Conservation (phyloP, 768 basidiomycete species). For the Boletus rex-veris region DNA sequence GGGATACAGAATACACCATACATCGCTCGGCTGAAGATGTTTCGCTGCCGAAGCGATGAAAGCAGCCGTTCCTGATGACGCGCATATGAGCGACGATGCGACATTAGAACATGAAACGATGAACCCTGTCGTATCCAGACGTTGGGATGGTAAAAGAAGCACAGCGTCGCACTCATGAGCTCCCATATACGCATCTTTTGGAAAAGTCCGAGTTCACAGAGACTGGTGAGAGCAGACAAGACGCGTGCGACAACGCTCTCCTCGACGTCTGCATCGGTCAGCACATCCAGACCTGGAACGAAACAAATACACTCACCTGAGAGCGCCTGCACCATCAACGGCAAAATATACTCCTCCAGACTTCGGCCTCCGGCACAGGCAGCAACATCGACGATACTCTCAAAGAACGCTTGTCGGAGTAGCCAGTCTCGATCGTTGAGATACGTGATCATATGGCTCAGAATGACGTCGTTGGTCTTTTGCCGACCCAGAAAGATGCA, state of each 20-base stretch:
- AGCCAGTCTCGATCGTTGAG: slow-evolving; percentile 92
- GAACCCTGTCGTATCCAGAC: slow-evolving; percentile 93
- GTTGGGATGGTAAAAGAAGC: slow-evolving; percentile 94
- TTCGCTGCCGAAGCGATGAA: slow-evolving; percentile 86
- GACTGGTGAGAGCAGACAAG: slow-evolving; percentile 77
- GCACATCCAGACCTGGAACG: not conserved
- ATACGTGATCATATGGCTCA: slow-evolving; percentile 85
- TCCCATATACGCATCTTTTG: slow-evolving; percentile 98
- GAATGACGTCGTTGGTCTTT: slow-evolving; percentile 89
- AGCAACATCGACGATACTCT: slow-evolving; percentile 93
- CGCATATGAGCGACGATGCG: not conserved
- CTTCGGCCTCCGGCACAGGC: slow-evolving; percentile 89
- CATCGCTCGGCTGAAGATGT: slow-evolving; percentile 80
- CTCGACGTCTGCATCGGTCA: slow-evolving; percentile 72
- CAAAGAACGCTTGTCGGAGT: slow-evolving; percentile 88
- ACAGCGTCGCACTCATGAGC: slow-evolving; percentile 80
- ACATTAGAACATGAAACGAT: slow-evolving; percentile 2
- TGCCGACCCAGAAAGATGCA: slow-evolving; percentile 93
- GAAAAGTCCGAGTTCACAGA: slow-evolving; percentile 87
- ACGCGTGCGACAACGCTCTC: slow-evolving; percentile 93
- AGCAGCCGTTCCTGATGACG: slow-evolving; percentile 65
- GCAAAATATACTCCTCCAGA: slow-evolving; percentile 95
- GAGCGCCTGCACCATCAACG: slow-evolving; percentile 91
- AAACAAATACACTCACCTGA: slow-evolving; percentile 56
- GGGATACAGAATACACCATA: slow-evolving; percentile 97